Evolutionary conservation across 164 flowering plant species (phyloP).

Genomic region (Cinnamomum chago): DNA sequence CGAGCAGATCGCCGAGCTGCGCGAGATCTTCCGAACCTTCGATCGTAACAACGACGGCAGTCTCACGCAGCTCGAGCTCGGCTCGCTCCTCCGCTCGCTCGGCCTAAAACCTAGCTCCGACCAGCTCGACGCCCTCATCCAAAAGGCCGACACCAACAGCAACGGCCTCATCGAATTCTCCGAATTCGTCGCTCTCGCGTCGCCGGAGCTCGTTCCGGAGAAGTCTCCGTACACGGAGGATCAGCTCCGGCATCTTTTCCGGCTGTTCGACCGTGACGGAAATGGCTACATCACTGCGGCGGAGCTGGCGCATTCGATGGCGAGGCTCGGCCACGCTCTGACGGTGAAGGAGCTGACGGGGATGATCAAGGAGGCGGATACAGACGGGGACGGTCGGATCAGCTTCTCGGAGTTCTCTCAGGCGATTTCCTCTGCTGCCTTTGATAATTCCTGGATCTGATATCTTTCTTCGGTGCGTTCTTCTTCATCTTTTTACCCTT

Average conservation of each 20-base stretch:
- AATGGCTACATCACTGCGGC: conserved; percentile 62
- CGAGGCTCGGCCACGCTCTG: conserved; percentile 55
- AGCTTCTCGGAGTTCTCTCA: conserved; percentile 52
- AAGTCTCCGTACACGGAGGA: conserved; percentile 72
- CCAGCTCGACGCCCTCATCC: conserved; percentile 61
- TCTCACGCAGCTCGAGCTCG: conserved; percentile 83
- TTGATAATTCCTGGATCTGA: conserved; percentile 60
- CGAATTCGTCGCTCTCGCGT: conserved; percentile 73
- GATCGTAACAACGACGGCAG: conserved; percentile 89
- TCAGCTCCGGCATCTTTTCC: conserved; percentile 58
- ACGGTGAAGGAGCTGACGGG: conserved; percentile 57
- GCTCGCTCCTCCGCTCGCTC: conserved; percentile 66
- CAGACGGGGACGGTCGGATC: conserved; percentile 65
- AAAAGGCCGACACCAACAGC: conserved; percentile 69
- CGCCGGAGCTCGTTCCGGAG: conserved; percentile 66
- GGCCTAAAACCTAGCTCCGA: conserved; percentile 73
- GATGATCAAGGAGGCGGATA: conserved; percentile 70
- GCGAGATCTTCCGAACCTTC: conserved; percentile 78
- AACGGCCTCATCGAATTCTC: conserved; percentile 83
- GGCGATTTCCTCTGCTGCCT: conserved; percentile 61
- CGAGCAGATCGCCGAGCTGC: conserved; percentile 68
- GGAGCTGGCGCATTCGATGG: conserved; percentile 69
- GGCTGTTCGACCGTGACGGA: conserved; percentile 56
- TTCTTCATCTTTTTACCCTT: background rate
- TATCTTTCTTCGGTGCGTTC: background rate